phyloP scores from a whole-genome alignment of 176 grass and related monocot genomes.

The Avena insularis region DNA sequence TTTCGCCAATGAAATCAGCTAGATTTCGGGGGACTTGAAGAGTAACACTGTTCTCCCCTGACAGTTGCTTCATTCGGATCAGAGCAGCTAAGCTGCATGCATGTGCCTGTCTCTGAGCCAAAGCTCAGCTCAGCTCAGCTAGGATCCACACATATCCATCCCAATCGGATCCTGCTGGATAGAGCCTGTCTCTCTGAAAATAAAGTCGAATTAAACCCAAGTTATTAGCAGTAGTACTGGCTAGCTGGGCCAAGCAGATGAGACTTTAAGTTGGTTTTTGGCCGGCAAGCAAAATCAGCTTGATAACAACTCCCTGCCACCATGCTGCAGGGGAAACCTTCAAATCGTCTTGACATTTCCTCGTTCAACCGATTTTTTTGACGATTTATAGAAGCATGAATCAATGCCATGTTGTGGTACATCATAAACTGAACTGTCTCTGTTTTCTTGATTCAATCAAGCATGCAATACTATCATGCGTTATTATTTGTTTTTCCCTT shows the following conservation, averaged over 20 bases:
- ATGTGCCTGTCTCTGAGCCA: slow-evolving; percentile 26
- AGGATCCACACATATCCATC: slow-evolving; percentile 22
- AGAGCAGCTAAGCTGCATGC: slow-evolving; percentile 34
- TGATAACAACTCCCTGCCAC: not conserved
- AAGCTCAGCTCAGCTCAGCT: slow-evolving; percentile 14
- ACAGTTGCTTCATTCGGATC: slow-evolving; percentile 41
- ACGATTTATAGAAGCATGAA: not conserved
- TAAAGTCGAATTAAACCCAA: not conserved
- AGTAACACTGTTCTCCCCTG: slow-evolving; percentile 20
- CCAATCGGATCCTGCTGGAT: slow-evolving; percentile 39
- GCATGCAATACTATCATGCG: not conserved
- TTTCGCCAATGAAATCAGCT: not conserved
- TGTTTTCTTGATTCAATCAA: not conserved
- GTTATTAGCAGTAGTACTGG: not conserved
- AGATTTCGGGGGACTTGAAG: slow-evolving; percentile 26
- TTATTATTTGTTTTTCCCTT: not conserved
- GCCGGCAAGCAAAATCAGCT: not conserved
- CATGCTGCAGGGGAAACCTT: not conserved
- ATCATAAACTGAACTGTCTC: not conserved
- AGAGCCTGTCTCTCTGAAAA: slow-evolving; percentile 36
- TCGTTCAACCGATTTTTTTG: slow-evolving; percentile 26
- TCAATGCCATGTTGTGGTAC: slow-evolving; percentile 29
- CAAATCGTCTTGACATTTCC: not conserved
- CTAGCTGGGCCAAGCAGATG: not conserved
- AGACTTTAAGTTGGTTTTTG: slow-evolving; percentile 30